Conservation (phyloP, 1,284 basidiomycete species). For the Trichosporon coremiiforme region DNA sequence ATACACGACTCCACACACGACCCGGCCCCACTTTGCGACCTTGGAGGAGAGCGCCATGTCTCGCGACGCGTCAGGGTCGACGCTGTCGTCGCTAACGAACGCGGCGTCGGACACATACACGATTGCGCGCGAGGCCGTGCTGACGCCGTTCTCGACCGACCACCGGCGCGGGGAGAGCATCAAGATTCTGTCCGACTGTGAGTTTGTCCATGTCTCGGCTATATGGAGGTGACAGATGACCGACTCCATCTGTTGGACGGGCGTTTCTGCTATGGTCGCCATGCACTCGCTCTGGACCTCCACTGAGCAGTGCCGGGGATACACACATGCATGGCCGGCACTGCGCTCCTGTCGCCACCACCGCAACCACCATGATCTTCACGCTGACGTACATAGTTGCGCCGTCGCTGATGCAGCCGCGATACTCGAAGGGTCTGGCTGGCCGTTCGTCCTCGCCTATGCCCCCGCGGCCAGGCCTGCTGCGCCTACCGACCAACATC, state of each 20-base stretch:
- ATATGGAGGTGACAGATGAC: neutral
- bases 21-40: neutral
- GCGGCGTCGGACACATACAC: constrained; percentile 43
- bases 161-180: constrained; percentile 51
- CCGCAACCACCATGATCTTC: neutral
- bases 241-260: neutral
- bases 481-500: constrained; percentile 66
- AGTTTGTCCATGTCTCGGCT: constrained; percentile 30
- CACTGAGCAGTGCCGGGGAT: no score
- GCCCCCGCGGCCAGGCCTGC: constrained; percentile 32
- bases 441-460: neutral
- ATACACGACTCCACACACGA: neutral
- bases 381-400: constrained; percentile 64
- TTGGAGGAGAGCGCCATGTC: constrained; percentile 14
- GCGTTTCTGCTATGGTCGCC: neutral
- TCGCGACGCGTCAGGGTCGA: constrained; percentile 17
- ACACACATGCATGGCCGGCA: no score
- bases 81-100: constrained; percentile 37
- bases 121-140: constrained; percentile 54
- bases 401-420: constrained; percentile 83
- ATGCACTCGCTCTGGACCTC: no score
- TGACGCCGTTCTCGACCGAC: constrained; percentile 51
- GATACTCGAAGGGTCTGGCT: constrained; percentile 18
- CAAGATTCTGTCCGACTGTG: constrained; percentile 54
- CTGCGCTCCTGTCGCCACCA: neutral